Percentiles rank a stretch among this genome's conserved stretches.
Evolutionary conservation across 345 rosid species (phyloP).

Genomic region (Lepidium aucheri): DNA sequence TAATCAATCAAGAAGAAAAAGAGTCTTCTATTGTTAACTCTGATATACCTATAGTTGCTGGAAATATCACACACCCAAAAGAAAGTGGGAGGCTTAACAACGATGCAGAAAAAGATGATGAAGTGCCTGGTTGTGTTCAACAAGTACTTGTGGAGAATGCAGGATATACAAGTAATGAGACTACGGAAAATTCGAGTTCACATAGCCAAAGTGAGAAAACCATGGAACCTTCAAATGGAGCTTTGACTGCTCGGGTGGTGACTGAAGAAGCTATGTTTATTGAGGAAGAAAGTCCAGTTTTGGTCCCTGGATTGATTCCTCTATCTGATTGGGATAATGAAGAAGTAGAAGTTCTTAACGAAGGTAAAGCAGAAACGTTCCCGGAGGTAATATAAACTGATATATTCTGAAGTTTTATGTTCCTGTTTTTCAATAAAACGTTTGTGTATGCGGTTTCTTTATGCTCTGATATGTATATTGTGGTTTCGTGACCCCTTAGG

Average conservation of each 20-base stretch:
- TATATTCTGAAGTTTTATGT: background rate
- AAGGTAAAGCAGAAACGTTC: constrained; percentile 24
- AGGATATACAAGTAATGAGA: constrained; percentile 19
- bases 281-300: constrained; percentile 41
- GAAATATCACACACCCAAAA: constrained; percentile 21
- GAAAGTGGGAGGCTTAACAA: constrained; percentile 15
- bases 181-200: constrained; percentile 5
- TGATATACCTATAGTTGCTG: constrained; percentile 19
- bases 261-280: constrained; percentile 27
- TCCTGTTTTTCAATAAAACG: background rate
- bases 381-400: constrained; percentile 25
- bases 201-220: constrained; percentile 11
- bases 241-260: constrained; percentile 2
- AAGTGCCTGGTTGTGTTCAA: background rate
- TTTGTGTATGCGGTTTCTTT: background rate
- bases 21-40: constrained; percentile 8
- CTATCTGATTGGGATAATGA: constrained; percentile 19
- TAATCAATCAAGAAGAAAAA: constrained; percentile 1
- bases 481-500: background rate
- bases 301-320: constrained; percentile 62
- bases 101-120: constrained; percentile 3
- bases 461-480: background rate
- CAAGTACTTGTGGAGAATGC: constrained; percentile 36
- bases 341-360: constrained; percentile 16
- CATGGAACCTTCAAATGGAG: constrained; percentile 7